Evolutionary conservation across 2,329 filamentous ascomycete genomes (phyloP), one percentile per base, ranked within the genome.

Genomic region (Gaeumannomyces sp.): DNA sequence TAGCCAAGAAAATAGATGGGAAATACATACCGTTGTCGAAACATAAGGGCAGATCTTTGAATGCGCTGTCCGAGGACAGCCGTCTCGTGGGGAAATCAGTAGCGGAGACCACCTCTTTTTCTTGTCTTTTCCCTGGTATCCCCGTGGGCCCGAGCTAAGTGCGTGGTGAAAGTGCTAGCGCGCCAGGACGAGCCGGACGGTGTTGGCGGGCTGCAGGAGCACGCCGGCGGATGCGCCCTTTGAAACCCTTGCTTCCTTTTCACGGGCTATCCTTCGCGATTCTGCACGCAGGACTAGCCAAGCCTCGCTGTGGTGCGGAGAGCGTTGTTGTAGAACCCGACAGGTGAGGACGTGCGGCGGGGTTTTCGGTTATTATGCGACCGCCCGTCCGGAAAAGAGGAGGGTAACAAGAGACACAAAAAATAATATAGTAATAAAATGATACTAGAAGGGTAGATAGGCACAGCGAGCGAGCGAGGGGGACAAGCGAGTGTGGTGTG

Each of bases 11-110:
- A 27, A 22, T 31, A 61, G 25, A 45, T 16, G 33, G 27, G 59
- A 22, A 25, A 5, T 27, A 67, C 73, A 62, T 67, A 76, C 74
- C 74, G 72, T 71, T 76, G 74, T 61, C 74, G 69, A 68, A 76
- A 76, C 74, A 76, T 76, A 13, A 64, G 65, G 60, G 64, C 33
- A 27, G 16, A 63, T 33, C 60, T 63, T 58, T 22, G 35, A 28
- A 63, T 65, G 67, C 65, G 69, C 70, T 68, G 71, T 67, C 66
- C 63, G 33, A 61, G 64, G 70, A 68, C 68, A 68, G 70, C 76
- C 29, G n/a, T 53, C 57, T 56, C 61, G 59, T 45, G 33, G 58
- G 57, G 28, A 28, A 53, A 61, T 65, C 64, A 65, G 57, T 31
- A 57, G 59, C 29, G 33, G 53, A 22, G 56, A 13, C 28, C 35